phyloP scores from a whole-genome alignment of 2,329 filamentous ascomycete species.

The Pseudodiploospora longispora region DNA sequence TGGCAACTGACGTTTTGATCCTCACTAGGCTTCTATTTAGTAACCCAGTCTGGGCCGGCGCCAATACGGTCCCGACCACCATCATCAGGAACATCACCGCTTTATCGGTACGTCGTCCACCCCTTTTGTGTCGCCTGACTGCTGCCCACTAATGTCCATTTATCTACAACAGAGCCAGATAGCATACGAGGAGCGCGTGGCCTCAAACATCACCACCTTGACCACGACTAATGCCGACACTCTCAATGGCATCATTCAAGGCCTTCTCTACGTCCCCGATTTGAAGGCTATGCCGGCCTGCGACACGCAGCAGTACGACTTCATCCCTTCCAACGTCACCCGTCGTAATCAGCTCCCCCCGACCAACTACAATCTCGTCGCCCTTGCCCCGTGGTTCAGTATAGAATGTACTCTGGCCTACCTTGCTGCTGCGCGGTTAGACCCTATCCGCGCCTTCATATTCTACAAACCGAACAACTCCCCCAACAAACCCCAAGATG shows the following conservation, averaged over 20 bases:
- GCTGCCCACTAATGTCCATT: constrained; percentile 12
- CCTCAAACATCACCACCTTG: constrained; percentile 63
- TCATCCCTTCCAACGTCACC: constrained; percentile 69
- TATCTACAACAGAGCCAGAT: constrained; percentile 30
- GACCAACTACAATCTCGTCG: constrained; percentile 66
- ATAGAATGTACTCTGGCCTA: constrained; percentile 66
- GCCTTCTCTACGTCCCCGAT: constrained; percentile 79
- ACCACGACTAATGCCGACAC: constrained; percentile 57
- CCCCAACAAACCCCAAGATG: constrained; percentile 55
- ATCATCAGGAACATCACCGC: constrained; percentile 50
- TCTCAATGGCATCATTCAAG: constrained; percentile 56
- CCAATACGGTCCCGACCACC: constrained; percentile 41
- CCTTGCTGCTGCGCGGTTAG: constrained; percentile 50
- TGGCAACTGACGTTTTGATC: background rate
- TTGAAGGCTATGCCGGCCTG: constrained; percentile 54
- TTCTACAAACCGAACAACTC: constrained; percentile 53
- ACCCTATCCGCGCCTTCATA: constrained; percentile 54
- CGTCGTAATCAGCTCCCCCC: constrained; percentile 60
- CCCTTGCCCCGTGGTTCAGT: constrained; percentile 79
- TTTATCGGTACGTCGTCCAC: constrained; percentile 37
- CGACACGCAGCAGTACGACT: constrained; percentile 50
- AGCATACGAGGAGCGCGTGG: constrained; percentile 44
- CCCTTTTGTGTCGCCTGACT: background rate
- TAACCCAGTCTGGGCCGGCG: constrained; percentile 47
- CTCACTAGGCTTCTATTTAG: constrained; percentile 47